Evolutionary conservation across 352 stramenopile species (phyloP), one percentile per base, ranked within the genome.

Genomic region (Hyaloperonospora arabidopsidis): DNA sequence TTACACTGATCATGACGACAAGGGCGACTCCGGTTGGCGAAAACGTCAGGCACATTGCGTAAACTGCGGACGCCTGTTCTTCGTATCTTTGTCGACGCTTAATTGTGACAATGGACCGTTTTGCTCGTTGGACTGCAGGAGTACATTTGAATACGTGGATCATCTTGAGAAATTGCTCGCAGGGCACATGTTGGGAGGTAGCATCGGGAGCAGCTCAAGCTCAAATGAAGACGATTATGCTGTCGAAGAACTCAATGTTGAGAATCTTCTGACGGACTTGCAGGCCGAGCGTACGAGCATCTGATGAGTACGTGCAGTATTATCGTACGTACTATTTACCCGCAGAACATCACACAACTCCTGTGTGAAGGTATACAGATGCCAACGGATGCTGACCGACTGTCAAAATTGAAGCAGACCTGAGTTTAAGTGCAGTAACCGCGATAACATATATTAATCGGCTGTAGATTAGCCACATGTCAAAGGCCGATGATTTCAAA

Each of bases 101-200:
- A 52, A 32, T 23, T 44, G 39, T 18, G 34, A 15, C 29, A 43
- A 35, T 1, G 52, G 29, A 1, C 45, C 48, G 15, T 74, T 74
- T 43, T 80, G 70, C 40, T 77, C 67, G 22, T 49, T 80, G 11
- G 70, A 80, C 59, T 80, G 70, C 55, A 68, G 68, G 52, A 69
- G 54, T 46, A 75, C 58, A 52, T 65, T 65, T 18, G 51, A 64
- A 39, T 80, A 67, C 52, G 49, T 63, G 45, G 40, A 40, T 1
- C 22, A 50, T 28, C 45, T 71, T 11, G 62, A 69, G 28, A 43
- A 71, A 13, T 18, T 65, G 14, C 43, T 75, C 11, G 60, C 72
- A 25, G 41, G 38, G 21, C 53, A 72, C n/a, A 63, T 72, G n/a
- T 36, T 63, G 29, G 49, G 18, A 3, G 13, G 43, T 14, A 52